phyloP scores from a whole-genome alignment of 176 grass and related monocot genomes.

The Carex pumila region DNA sequence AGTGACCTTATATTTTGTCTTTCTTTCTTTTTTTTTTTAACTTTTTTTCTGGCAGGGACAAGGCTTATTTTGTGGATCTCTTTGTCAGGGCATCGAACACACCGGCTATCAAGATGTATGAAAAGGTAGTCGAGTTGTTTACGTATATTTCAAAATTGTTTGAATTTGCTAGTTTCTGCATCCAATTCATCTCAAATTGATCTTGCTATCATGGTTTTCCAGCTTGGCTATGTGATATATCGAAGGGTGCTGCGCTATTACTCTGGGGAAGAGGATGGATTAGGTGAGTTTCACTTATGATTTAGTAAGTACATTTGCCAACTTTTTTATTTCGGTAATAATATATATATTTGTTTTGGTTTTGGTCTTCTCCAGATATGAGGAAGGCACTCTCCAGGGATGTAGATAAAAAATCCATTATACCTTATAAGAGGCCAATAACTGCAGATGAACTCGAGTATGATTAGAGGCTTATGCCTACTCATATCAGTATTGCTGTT shows the following conservation, averaged over 20 bases:
- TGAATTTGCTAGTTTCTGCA: background rate
- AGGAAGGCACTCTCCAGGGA: conserved; percentile 89
- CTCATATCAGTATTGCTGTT: background rate
- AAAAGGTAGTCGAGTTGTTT: conserved; percentile 48
- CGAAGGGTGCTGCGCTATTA: conserved; percentile 95
- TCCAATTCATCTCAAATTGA: background rate
- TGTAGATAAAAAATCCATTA: conserved; percentile 85
- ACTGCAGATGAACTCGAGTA: conserved; percentile 99
- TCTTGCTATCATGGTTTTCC: background rate
- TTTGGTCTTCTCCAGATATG: conserved; percentile 55
- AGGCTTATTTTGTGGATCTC: conserved; percentile 98
- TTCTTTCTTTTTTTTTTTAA: background rate
- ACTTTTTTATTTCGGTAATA: background rate
- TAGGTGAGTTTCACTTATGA: conserved; percentile 44
- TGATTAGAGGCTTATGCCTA: conserved; percentile 40
- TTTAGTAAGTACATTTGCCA: background rate
- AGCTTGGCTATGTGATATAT: conserved; percentile 97
- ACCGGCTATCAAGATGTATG: conserved; percentile 97
- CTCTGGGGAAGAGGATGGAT: conserved; percentile 98
- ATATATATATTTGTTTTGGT: background rate
- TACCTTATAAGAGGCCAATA: conserved; percentile 85
- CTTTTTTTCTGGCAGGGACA: conserved; percentile 55
- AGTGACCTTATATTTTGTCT: background rate
- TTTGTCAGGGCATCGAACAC: conserved; percentile 96
- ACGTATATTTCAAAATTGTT: background rate